These are phyloP conservation scores for Tetratostichococcus sp. DNA, from an alignment of 139 green algal genomes.

Conservation along the genomic window DNA sequence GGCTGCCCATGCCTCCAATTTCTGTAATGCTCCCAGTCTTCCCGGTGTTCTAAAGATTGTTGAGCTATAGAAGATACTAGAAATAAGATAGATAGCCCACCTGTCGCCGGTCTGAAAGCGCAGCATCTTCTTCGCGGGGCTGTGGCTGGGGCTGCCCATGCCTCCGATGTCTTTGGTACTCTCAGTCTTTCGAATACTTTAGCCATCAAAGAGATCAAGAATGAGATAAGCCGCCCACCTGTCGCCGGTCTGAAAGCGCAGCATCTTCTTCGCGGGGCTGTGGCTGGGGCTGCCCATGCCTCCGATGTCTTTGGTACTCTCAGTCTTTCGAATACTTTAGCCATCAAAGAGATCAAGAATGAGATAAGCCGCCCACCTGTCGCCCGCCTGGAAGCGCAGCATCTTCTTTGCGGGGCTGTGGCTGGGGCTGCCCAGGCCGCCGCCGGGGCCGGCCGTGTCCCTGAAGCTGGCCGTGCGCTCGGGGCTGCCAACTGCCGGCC, in stretches of 20 bases:
- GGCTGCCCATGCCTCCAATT: background rate
- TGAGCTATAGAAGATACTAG: too few relatives aligned
- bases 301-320: too few relatives aligned
- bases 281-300: background rate
- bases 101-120: conserved; percentile 67
- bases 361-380: too few relatives aligned
- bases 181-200: too few relatives aligned
- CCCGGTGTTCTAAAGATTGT: too few relatives aligned
- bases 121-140: conserved; percentile 63
- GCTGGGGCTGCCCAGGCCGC: background rate
- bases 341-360: too few relatives aligned
- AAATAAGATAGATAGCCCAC: too few relatives aligned
- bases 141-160: conserved; percentile 10
- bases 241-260: conserved; percentile 72
- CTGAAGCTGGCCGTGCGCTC: background rate
- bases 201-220: too few relatives aligned
- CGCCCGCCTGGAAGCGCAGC: conserved; percentile 70
- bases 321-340: too few relatives aligned
- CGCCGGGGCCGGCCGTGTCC: background rate
- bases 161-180: too few relatives aligned
- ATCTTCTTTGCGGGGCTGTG: conserved; percentile 57
- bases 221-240: too few relatives aligned
- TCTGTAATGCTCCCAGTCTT: too few relatives aligned
- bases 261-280: conserved; percentile 61
- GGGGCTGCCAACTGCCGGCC: background rate